Base-by-base conservation (phyloP, 352 stramenopile genomes). In the Globisporangium megalacanthum region DNA sequence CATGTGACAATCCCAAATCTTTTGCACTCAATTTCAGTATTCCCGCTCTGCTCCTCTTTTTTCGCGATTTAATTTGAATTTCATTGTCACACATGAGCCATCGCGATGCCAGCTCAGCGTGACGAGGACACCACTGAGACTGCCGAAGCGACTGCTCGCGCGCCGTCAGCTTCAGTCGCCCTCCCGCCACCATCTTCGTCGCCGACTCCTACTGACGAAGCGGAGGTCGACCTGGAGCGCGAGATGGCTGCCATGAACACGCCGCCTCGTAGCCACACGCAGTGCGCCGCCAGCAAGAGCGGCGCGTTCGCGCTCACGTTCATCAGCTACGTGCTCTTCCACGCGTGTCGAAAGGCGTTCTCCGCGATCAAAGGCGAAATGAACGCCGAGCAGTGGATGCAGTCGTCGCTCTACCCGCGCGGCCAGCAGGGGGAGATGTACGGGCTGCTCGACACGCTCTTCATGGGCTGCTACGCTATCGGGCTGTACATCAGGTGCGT, bases 301-400 rank as follows among this genome's bases (percentile, higher is more conserved):
- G 75, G 74, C 46, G 77, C 83, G 31, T 90, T 92, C 54, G 50
- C 74, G 42, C 68, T 92, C 20, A 91, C 83, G 15, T 92, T 92
- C 64, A 77, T 87, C 58, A 91, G 80, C 67, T 91, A 89, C 61
- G 80, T 89, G 4, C 58, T 90, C 62, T 88, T 91, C 61, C 83
- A 92, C 52, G 79, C 79, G 25, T 80, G 70, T 53, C 73, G 83
- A 49, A 92, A 92, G 67, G 85, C 77, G 15, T 92, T 92, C 65
- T 90, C 83, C 22, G 77, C 79, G 47, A 88, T 92, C 57, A 92
- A 92, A 62, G 79, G 83, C 52, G 75, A 91, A 58, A 89, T 92
- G 79, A 85, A 65, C 49, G 72, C 69, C 58, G 80, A 91, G 58
- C 69, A 86, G 65, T 92, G 80, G 80, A 86, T 92, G 52, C 75